phyloP scores from a whole-genome alignment of 345 rosid genomes.

The Litchi chinensis region DNA sequence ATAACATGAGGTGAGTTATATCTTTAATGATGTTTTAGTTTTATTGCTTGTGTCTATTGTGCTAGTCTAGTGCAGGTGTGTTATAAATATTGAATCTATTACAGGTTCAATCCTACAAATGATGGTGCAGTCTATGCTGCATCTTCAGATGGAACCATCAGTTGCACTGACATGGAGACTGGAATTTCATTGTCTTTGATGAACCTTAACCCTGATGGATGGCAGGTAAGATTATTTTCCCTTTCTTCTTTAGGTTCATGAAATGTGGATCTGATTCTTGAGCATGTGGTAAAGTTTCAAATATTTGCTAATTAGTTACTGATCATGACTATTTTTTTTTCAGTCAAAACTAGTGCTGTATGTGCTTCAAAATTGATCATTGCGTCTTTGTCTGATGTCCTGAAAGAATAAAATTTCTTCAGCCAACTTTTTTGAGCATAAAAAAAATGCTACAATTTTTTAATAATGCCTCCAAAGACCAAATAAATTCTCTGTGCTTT shows the following conservation, averaged over 20 bases:
- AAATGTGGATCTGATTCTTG: not conserved
- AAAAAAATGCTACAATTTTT: not conserved
- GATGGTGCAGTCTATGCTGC: conserved; percentile 80
- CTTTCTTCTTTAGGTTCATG: not conserved
- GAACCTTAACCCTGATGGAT: conserved; percentile 89
- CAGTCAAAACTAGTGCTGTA: not conserved
- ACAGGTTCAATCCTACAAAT: conserved; percentile 80
- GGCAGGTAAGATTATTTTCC: conserved; percentile 63
- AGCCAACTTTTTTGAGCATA: not conserved
- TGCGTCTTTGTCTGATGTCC: not conserved
- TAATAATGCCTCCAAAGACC: not conserved
- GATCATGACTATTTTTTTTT: not conserved
- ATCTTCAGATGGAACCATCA: conserved; percentile 93
- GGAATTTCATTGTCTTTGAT: conserved; percentile 78
- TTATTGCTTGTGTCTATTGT: not conserved
- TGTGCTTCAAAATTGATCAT: not conserved
- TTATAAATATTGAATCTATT: conserved; percentile 9
- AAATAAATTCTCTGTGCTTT: not conserved
- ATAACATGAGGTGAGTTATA: conserved; percentile 69
- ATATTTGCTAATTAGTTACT: not conserved
- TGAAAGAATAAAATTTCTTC: not conserved
- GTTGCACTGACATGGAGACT: conserved; percentile 90
- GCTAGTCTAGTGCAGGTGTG: not conserved
- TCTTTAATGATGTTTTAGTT: not conserved
- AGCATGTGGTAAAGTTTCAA: not conserved